Evolutionary conservation across 208 protist genomes (phyloP), one percentile per base, ranked within the genome.

Genomic region (Spongospora subterranea): DNA sequence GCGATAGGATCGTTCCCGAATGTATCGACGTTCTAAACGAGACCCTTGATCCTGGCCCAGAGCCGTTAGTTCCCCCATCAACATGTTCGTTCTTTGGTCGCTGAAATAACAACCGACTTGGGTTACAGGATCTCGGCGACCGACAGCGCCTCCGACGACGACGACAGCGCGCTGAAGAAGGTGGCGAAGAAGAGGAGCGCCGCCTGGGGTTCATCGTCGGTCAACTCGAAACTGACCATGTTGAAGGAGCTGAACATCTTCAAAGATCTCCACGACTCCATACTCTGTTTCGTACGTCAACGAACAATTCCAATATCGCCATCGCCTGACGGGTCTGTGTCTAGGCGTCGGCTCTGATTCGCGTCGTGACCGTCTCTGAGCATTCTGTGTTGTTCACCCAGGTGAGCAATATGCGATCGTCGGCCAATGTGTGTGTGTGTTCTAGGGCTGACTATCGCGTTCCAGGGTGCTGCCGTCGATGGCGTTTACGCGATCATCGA

Each of bases 1-100:
- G n/a, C n/a, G n/a, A n/a, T n/a, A 82, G 71, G 40, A 82, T 82
- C n/a, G 71, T 43, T 35, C 71, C 71, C 17, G 71, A 82, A 82
- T 82, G 71, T 35, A 35, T 82, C 6, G 13, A 13, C n/a, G 11
- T 39, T 43, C 71, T 82, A 6, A 82, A 82, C 6, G 71, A 82
- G 20, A 65, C 17, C 54, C 54, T 65, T 29, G 17, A 65, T 29
- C n/a, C n/a, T n/a, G n/a, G n/a, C n/a, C n/a, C n/a, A n/a, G n/a
- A n/a, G n/a, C n/a, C n/a, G n/a, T n/a, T n/a, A n/a, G n/a, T n/a
- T n/a, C n/a, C n/a, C n/a, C n/a, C n/a, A n/a, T n/a, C n/a, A n/a
- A n/a, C n/a, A n/a, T n/a, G n/a, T n/a, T n/a, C n/a, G n/a, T n/a
- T n/a, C n/a, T n/a, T n/a, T n/a, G n/a, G n/a, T n/a, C n/a, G n/a